Evolutionary conservation across 176 grass and related monocot genomes (phyloP).

Genomic region (sorghum (Sorghum bicolor)): Sorghum_bicolor_NCBIv3 NC_012872.2:1749501-1750000

Average conservation of each 20-base stretch:
- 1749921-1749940: slow-evolving; percentile 4
- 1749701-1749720: not conserved
- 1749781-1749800: not conserved
- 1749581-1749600: no score
- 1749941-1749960: not conserved
- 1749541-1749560: no score
- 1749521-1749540: no score
- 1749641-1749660: no score
- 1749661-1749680: not conserved
- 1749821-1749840: slow-evolving; percentile 27
- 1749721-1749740: slow-evolving; percentile 3
- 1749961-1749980: not conserved
- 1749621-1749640: no score
- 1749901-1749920: not conserved
- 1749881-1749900: not conserved
- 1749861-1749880: slow-evolving; percentile 27
- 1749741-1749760: not conserved
- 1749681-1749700: not conserved
- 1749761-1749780: not conserved
- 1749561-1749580: no score
- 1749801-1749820: not conserved
- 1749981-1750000: not conserved
- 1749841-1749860: slow-evolving; percentile 43
- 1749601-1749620: no score
- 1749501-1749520: no score